phyloP scores from a whole-genome alignment of 345 rosid genomes.

The Angophora floribunda region DNA sequence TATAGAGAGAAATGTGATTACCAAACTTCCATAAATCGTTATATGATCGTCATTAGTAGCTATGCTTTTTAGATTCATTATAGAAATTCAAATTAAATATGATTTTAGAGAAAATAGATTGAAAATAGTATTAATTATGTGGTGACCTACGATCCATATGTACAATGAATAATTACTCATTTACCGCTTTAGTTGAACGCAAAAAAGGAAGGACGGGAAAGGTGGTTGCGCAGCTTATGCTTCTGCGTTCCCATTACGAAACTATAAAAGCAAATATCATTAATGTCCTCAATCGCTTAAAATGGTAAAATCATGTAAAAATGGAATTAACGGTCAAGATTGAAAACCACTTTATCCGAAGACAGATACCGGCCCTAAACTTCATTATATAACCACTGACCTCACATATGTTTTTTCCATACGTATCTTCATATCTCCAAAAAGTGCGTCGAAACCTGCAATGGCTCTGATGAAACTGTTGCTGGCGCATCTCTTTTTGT shows the following conservation, averaged over 20 bases:
- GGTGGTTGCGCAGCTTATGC: background rate
- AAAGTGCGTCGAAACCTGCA: background rate
- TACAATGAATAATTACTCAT: no score
- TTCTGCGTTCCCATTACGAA: no score
- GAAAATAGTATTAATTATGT: no score
- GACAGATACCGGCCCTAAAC: background rate
- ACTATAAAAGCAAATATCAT: no score
- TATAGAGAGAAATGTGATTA: no score
- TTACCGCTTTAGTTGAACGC: background rate
- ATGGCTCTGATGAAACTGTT: background rate
- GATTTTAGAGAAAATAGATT: no score
- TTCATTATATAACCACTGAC: background rate
- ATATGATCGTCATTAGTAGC: no score
- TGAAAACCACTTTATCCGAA: background rate
- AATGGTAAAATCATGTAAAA: no score
- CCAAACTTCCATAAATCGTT: no score
- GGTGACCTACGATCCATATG: no score
- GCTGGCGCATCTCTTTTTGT: background rate
- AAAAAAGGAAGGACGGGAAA: background rate
- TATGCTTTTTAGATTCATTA: no score
- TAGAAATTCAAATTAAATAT: no score
- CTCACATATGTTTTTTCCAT: background rate
- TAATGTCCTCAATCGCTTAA: background rate
- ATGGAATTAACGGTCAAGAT: background rate
- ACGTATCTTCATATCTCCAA: background rate